Percentiles rank a stretch among this genome's conserved stretches.
phyloP scores from a whole-genome alignment of 768 basidiomycete genomes.

The Kwoniella heveanensis region DNA sequence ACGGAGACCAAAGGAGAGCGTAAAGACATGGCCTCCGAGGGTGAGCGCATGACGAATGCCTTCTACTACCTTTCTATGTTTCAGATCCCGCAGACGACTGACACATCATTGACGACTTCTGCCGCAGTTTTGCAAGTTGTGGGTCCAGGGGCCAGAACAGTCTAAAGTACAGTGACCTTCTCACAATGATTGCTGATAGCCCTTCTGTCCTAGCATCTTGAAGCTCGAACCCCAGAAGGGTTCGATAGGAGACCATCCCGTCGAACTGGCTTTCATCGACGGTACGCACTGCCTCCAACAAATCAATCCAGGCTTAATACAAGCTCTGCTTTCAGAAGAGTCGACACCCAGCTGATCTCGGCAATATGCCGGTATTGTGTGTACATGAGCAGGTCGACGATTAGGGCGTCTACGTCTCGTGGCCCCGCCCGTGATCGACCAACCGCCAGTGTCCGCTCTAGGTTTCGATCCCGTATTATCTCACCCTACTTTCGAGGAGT shows the following conservation, averaged over 20 bases:
- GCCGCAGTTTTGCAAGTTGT: conserved; percentile 48
- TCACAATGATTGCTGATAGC: neutral
- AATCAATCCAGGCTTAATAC: too few relatives aligned
- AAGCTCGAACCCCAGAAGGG: conserved; percentile 60
- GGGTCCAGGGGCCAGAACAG: too few relatives aligned
- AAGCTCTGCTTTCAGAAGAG: neutral
- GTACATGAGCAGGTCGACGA: conserved; percentile 60
- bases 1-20: conserved; percentile 40
- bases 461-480: conserved; percentile 76
- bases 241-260: conserved; percentile 53
- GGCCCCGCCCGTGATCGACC: conserved; percentile 61
- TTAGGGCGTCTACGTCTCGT: conserved; percentile 71
- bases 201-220: conserved; percentile 58
- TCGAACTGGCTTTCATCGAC: conserved; percentile 71
- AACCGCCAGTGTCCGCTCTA: conserved; percentile 71
- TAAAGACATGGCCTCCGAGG: conserved; percentile 50
- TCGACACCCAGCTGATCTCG: neutral
- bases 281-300: conserved; percentile 39
- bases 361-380: neutral
- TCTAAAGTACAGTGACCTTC: too few relatives aligned
- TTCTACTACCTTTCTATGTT: neutral
- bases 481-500: conserved; percentile 66
- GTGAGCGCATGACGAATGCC: too few relatives aligned
- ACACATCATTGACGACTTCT: conserved; percentile 6
- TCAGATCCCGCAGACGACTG: neutral